phyloP scores from a whole-genome alignment of 2,329 filamentous ascomycete species.

The Pseudogymnoascus sp. region DNA sequence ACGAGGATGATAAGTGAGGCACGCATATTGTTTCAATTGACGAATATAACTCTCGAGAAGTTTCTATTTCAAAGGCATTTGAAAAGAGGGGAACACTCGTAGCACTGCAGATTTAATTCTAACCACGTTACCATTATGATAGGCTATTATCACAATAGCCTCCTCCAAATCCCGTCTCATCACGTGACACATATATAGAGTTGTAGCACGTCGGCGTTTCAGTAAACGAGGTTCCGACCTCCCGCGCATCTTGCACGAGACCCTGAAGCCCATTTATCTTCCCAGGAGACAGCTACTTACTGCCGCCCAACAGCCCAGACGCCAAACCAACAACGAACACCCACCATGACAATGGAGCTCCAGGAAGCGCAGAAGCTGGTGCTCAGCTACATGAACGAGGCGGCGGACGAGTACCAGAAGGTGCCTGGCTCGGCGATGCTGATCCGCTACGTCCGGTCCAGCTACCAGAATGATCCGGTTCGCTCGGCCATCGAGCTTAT shows the following conservation, averaged over 20 bases:
- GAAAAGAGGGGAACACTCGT: not conserved
- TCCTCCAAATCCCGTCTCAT: not conserved
- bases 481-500: conserved; percentile 90
- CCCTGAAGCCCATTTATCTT: not conserved
- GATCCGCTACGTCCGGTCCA: conserved; percentile 90
- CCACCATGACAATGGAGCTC: conserved; percentile 48
- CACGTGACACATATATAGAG: not conserved
- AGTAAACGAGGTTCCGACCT: conserved; percentile 7
- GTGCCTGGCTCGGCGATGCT: conserved; percentile 92
- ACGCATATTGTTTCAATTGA: not conserved
- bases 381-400: conserved; percentile 45
- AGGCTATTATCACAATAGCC: not conserved
- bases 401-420: conserved; percentile 69
- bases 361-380: conserved; percentile 53
- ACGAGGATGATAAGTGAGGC: not conserved
- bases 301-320: conserved; percentile 13
- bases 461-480: conserved; percentile 94
- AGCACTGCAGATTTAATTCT: not conserved
- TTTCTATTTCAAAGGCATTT: not conserved
- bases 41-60: not conserved
- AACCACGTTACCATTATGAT: not conserved
- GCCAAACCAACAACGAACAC: not conserved
- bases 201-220: not conserved
- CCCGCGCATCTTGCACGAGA: not conserved
- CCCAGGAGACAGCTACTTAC: not conserved